Conservation (phyloP, 1,139 yeast genomes). For the Yarrowia galli region DNA sequence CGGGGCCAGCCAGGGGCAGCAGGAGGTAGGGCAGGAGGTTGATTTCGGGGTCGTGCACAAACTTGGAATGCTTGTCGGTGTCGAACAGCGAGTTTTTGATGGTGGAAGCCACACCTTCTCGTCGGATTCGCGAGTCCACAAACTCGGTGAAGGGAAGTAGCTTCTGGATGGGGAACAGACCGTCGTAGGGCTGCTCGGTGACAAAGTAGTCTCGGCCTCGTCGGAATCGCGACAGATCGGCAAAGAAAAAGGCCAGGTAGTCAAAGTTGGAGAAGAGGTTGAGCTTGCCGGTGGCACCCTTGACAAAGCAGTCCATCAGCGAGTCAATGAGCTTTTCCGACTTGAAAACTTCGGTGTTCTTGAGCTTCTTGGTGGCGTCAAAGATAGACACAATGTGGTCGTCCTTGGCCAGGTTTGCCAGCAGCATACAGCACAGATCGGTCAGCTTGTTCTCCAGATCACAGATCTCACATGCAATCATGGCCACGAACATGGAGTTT, state of each 20-base stretch:
- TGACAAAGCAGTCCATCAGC: constrained; percentile 88
- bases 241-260: constrained; percentile 85
- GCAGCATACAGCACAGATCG: constrained; percentile 81
- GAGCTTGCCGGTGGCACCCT: constrained; percentile 75
- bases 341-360: constrained; percentile 42
- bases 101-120: constrained; percentile 93
- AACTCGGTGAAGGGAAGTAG: constrained; percentile 83
- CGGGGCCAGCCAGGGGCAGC: constrained; percentile 85
- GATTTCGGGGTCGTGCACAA: constrained; percentile 67
- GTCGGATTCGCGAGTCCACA: constrained; percentile 70
- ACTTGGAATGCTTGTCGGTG: constrained; percentile 65
- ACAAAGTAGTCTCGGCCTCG: constrained; percentile 80
- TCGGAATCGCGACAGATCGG: constrained; percentile 80
- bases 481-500: constrained; percentile 67
- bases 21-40: constrained; percentile 82
- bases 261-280: constrained; percentile 80
- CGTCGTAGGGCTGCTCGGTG: constrained; percentile 72
- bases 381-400: constrained; percentile 67
- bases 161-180: constrained; percentile 80
- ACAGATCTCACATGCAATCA: constrained; percentile 59
- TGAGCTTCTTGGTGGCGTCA: constrained; percentile 46
- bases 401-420: constrained; percentile 84
- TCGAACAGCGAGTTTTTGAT: constrained; percentile 90
- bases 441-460: constrained; percentile 69
- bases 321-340: constrained; percentile 75